Percentiles rank a stretch among this genome's conserved stretches.
These are phyloP conservation scores for Aspergillus nidulans DNA, from an alignment of 495 filamentous ascomycete species.

Conservation along the genomic window DNA sequence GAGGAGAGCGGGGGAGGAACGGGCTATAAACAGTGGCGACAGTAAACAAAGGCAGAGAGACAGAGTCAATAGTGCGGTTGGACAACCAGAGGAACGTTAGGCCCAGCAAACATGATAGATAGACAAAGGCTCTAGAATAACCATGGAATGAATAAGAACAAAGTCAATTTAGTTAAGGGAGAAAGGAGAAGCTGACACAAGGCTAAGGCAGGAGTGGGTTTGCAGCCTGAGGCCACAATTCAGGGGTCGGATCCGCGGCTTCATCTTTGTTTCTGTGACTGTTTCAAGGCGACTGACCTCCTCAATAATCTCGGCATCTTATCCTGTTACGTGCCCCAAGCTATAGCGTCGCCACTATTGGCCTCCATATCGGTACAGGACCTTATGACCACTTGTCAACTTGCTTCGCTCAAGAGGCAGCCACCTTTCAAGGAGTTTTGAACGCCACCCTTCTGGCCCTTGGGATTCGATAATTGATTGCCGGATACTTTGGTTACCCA, in stretches of 20 bases:
- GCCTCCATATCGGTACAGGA: not conserved
- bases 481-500: not conserved
- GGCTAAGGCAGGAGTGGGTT: not conserved
- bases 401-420: not conserved
- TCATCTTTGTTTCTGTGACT: conserved; percentile 3
- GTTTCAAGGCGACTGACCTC: not conserved
- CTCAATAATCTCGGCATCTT: conserved; percentile 6
- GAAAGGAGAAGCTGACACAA: conserved; percentile 12
- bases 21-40: conserved; percentile 9
- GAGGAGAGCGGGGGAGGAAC: not conserved
- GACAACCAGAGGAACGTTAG: conserved; percentile 2
- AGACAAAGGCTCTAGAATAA: conserved; percentile 5
- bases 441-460: not conserved
- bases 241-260: conserved; percentile 23
- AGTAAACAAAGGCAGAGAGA: conserved; percentile 6
- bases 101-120: conserved; percentile 10
- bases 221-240: conserved; percentile 19
- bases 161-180: conserved; percentile 1
- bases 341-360: conserved; percentile 3
- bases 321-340: not conserved
- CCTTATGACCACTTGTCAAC: not conserved
- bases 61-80: conserved; percentile 7
- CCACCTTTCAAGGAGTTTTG: not conserved
- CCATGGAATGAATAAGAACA: conserved; percentile 7
- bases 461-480: not conserved